Percentiles rank a stretch among this genome's conserved stretches.
phyloP scores from a whole-genome alignment of 805 yeast species.

The Nakazawaea wickerhamii region DNA sequence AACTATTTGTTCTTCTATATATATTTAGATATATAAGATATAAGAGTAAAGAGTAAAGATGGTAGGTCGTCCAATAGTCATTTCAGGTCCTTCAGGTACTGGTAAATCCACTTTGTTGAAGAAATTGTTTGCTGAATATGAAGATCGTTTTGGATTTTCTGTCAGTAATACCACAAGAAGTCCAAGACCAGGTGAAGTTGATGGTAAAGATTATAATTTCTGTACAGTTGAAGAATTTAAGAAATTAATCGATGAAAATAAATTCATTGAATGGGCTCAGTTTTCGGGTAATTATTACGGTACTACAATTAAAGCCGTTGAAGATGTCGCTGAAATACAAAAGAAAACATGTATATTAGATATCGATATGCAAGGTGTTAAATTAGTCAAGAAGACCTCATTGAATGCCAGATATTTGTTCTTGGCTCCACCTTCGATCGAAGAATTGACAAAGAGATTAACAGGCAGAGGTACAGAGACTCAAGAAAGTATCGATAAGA shows the following conservation, averaged over 20 bases:
- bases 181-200: conserved; percentile 87
- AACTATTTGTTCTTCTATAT: neutral
- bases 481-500: conserved; percentile 72
- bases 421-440: conserved; percentile 89
- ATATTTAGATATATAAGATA: neutral
- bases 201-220: conserved; percentile 90
- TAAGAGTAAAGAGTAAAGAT: conserved; percentile 7
- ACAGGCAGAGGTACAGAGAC: conserved; percentile 94
- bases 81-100: conserved; percentile 95
- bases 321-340: conserved; percentile 53
- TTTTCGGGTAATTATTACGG: conserved; percentile 98
- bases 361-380: conserved; percentile 99
- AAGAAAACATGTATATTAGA: conserved; percentile 86
- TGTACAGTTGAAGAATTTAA: conserved; percentile 76
- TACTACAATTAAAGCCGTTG: conserved; percentile 81
- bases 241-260: conserved; percentile 61
- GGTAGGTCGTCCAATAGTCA: conserved; percentile 75
- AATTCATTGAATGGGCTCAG: conserved; percentile 96
- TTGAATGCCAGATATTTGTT: conserved; percentile 83
- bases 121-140: conserved; percentile 84
- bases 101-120: conserved; percentile 94
- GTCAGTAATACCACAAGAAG: conserved; percentile 88
- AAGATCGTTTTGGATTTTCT: conserved; percentile 87
- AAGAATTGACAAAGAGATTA: conserved; percentile 67
- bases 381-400: conserved; percentile 76